phyloP scores from a whole-genome alignment of 495 filamentous ascomycete genomes.

The Neohortaea acidophila region DNA sequence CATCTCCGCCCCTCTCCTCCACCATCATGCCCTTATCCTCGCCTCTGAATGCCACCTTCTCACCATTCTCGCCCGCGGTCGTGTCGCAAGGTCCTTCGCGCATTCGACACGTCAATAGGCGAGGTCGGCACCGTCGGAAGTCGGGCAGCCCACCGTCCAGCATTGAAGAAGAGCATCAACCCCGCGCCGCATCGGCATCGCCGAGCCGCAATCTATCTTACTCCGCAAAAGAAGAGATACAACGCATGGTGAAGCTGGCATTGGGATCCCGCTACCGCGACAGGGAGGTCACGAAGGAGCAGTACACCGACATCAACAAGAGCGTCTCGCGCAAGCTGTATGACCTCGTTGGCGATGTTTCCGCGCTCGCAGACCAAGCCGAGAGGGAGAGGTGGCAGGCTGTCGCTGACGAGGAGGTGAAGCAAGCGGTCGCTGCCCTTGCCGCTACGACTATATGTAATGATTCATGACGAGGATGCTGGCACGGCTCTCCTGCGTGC shows the following conservation, averaged over 20 bases:
- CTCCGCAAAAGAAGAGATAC: constrained; percentile 65
- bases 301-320: constrained; percentile 79
- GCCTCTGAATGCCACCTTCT: constrained; percentile 32
- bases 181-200: constrained; percentile 22
- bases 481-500: too few species aligned
- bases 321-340: constrained; percentile 74
- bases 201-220: constrained; percentile 38
- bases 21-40: constrained; percentile 36
- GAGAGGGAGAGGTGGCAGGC: constrained; percentile 49
- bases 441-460: too few species aligned
- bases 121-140: constrained; percentile 14
- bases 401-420: constrained; percentile 59
- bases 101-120: not conserved
- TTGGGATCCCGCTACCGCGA: constrained; percentile 61
- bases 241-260: constrained; percentile 60
- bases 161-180: constrained; percentile 16
- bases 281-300: constrained; percentile 56
- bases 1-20: constrained; percentile 58
- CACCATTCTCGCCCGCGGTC: constrained; percentile 47
- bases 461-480: too few species aligned
- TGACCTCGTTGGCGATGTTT: constrained; percentile 51
- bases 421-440: constrained; percentile 41
- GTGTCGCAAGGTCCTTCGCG: constrained; percentile 32
- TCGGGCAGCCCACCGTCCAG: constrained; percentile 4
- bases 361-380: constrained; percentile 38